Evolutionary conservation across 2,329 filamentous ascomycete species (phyloP).

Genomic region (Keithomyces neogunnii): DNA sequence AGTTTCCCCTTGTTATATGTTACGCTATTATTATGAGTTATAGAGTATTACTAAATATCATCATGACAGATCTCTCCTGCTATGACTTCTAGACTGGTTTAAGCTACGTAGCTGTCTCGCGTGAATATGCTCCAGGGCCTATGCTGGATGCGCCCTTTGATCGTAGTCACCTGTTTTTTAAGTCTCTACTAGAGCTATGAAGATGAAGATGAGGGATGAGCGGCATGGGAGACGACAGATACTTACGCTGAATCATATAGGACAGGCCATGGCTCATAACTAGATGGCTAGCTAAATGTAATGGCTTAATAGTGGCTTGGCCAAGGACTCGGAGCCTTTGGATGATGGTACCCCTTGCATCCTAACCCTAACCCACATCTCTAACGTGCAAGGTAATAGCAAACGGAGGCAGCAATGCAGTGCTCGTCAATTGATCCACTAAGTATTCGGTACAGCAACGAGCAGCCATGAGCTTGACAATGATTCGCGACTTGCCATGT

Average conservation of each 20-base stretch:
- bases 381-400: too few relatives aligned
- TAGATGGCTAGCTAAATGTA: too few relatives aligned
- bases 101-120: background rate
- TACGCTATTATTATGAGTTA: background rate
- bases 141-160: constrained; percentile 5
- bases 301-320: too few relatives aligned
- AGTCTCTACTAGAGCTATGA: constrained; percentile 4
- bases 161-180: constrained; percentile 2
- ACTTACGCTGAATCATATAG: constrained; percentile 1
- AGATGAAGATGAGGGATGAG: constrained; percentile 8
- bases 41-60: background rate
- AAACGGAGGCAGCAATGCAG: too few relatives aligned
- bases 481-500: too few relatives aligned
- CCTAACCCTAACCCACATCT: too few relatives aligned
- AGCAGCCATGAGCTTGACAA: too few relatives aligned
- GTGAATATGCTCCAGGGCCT: background rate
- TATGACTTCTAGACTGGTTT: background rate
- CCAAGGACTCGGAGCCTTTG: too few relatives aligned
- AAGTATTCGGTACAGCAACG: too few relatives aligned
- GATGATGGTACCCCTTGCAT: too few relatives aligned
- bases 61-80: background rate
- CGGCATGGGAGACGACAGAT: constrained; percentile 6
- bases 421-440: too few relatives aligned
- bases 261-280: too few relatives aligned
- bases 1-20: background rate